Evolutionary conservation across 306 rosid genomes (phyloP), one percentile per base, ranked within the genome.

Genomic region (Bauhinia variegata): DNA sequence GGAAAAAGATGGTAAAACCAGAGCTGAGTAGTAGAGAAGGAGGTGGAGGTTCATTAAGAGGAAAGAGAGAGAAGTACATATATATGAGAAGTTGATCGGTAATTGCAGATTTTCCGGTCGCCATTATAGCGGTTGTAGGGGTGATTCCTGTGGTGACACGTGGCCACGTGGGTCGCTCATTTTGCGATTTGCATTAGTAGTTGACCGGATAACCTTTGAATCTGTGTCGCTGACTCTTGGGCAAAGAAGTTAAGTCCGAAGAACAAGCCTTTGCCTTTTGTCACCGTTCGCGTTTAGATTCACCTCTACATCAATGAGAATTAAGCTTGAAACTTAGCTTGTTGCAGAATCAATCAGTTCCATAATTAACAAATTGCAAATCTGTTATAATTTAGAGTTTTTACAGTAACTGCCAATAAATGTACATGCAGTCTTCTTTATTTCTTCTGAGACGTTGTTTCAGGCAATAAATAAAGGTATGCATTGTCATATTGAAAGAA

Each of bases 91-190:
- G 48, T 18, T 74, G 72, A 77, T 63, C 76, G 84, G 85, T 60
- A 23, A 77, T 5, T 76, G 87, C 87, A 67, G 68, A 37, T 71
- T 82, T 85, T 77, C 58, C 85, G 87, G 42, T 79, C 85, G 79
- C 75, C 83, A 79, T 79, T 77, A 79, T 82, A 76, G 82, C 75
- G 64, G 57, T 36, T 33, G 62, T 4, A 65, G 70, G 65, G 63
- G 74, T 54, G 82, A 60, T 18, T 64, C 62, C 31, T 76, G 44
- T 6, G 58, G 48, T 60, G 62, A 77, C 91, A 85, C 72, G 85
- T 82, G 82, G 68, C 75, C 91, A 85, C 72, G 83, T 82, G 82
- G 68, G 3, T 31, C 15, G 32, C 60, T 73, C 17, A 41, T 36
- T 48, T 41, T 63, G 60, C 73, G 50, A 68, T 80, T 48, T 75